These are phyloP conservation scores for Metarhizium anisopliae DNA, from an alignment of 2,329 filamentous ascomycete genomes.

Conservation along the genomic window DNA sequence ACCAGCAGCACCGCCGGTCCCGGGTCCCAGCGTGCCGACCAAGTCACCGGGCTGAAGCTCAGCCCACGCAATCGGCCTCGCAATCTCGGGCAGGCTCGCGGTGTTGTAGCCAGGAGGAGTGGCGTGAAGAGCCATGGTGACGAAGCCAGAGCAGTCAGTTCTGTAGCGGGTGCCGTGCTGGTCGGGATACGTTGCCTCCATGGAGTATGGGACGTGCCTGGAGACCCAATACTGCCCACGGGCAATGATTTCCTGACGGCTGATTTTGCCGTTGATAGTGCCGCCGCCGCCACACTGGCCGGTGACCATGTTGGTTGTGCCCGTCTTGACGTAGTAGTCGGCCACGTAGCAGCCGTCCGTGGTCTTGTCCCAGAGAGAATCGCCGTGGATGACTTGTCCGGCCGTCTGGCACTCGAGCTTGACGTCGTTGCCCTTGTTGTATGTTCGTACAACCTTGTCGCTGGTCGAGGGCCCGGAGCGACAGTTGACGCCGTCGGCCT, in stretches of 20 bases:
- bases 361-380: slow-evolving; percentile 10
- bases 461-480: slow-evolving; percentile 6
- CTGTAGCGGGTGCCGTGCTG: slow-evolving; percentile 3
- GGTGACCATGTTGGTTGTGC: slow-evolving; percentile 3
- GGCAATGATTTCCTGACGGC: slow-evolving; percentile 5
- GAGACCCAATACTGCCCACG: slow-evolving; percentile 7
- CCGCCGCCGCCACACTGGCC: background rate
- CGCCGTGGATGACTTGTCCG: slow-evolving; percentile 7
- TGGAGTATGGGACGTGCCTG: slow-evolving; percentile 6
- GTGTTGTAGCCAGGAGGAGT: slow-evolving; percentile 4
- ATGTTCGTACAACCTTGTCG: slow-evolving; percentile 5
- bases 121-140: slow-evolving; percentile 7
- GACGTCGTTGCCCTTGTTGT: slow-evolving; percentile 8
- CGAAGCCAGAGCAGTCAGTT: slow-evolving; percentile 9
- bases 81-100: slow-evolving; percentile 5
- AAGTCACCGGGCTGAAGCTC: slow-evolving; percentile 6
- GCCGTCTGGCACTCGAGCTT: slow-evolving; percentile 9
- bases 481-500: slow-evolving; percentile 7
- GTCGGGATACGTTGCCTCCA: slow-evolving; percentile 5
- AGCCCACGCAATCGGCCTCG: slow-evolving; percentile 3
- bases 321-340: slow-evolving; percentile 11
- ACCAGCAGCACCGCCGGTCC: slow-evolving; percentile 5
- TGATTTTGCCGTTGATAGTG: slow-evolving; percentile 3
- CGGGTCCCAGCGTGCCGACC: slow-evolving; percentile 6
- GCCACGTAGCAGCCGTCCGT: slow-evolving; percentile 10